Conservation (phyloP, 2,329 filamentous ascomycete genomes). For the Penicillium verrucosum region DNA sequence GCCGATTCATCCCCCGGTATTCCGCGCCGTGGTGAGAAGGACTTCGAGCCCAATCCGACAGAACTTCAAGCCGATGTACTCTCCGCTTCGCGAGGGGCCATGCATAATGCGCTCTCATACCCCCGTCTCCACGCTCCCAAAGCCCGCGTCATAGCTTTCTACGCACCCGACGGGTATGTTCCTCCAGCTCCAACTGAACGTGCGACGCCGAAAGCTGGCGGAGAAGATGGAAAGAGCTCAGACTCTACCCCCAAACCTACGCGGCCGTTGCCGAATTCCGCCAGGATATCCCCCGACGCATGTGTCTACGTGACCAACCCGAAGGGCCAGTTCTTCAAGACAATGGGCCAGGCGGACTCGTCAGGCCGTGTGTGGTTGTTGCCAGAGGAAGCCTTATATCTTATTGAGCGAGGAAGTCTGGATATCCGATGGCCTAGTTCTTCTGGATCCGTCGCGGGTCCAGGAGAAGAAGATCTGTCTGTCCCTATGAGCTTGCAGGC, state of each 20-base stretch:
- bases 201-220: constrained; percentile 14
- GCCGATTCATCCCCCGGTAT: constrained; percentile 48
- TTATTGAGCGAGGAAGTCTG: constrained; percentile 81
- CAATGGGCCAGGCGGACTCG: constrained; percentile 68
- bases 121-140: constrained; percentile 71
- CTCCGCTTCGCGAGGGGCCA: constrained; percentile 75
- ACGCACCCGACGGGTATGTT: constrained; percentile 59
- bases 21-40: constrained; percentile 91
- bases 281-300: constrained; percentile 30
- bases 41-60: constrained; percentile 92
- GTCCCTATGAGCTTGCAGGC: constrained; percentile 89
- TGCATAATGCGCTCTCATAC: constrained; percentile 81
- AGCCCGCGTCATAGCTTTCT: constrained; percentile 66
- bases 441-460: constrained; percentile 24
- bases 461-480: constrained; percentile 55
- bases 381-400: constrained; percentile 85
- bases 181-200: constrained; percentile 19
- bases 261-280: constrained; percentile 10
- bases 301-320: constrained; percentile 67
- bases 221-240: constrained; percentile 13
- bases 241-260: constrained; percentile 12
- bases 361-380: constrained; percentile 73
- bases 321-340: constrained; percentile 69
- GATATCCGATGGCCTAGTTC: constrained; percentile 78
- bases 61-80: constrained; percentile 73